A percentile compares a stretch with the other conserved stretches of the same genome.
These are phyloP conservation scores for Oemleria cerasiformis DNA, from an alignment of 306 rosid species.

Conservation along the genomic window DNA sequence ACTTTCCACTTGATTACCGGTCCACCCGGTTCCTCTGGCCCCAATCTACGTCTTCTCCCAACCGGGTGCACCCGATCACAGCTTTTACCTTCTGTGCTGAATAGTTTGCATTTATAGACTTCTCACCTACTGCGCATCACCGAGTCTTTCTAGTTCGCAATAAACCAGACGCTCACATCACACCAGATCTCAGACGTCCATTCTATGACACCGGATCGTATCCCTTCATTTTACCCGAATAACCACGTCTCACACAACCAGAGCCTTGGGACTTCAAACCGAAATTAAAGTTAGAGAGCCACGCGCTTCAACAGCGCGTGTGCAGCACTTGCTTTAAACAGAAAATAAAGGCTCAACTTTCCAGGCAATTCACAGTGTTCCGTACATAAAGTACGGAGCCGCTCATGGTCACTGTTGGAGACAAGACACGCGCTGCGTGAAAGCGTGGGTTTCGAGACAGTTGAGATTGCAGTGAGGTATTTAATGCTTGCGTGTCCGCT, in stretches of 20 bases:
- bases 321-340: background rate
- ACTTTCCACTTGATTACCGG: constrained; percentile 26
- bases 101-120: constrained; percentile 16
- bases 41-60: background rate
- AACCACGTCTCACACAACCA: background rate
- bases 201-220: background rate
- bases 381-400: background rate
- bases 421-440: background rate
- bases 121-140: constrained; percentile 22
- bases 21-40: background rate
- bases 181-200: background rate
- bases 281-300: background rate
- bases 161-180: background rate
- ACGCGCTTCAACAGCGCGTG: background rate
- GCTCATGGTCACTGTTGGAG: background rate
- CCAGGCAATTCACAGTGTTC: background rate
- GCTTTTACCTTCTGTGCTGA: background rate
- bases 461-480: background rate
- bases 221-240: constrained; percentile 18
- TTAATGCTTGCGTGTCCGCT: constrained; percentile 9
- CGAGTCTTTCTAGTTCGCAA: background rate
- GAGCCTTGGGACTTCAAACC: background rate
- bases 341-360: background rate
- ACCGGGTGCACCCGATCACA: constrained; percentile 36
- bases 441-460: background rate